Base-by-base conservation (phyloP, 768 basidiomycete genomes). In the Sutorius australiensis region DNA sequence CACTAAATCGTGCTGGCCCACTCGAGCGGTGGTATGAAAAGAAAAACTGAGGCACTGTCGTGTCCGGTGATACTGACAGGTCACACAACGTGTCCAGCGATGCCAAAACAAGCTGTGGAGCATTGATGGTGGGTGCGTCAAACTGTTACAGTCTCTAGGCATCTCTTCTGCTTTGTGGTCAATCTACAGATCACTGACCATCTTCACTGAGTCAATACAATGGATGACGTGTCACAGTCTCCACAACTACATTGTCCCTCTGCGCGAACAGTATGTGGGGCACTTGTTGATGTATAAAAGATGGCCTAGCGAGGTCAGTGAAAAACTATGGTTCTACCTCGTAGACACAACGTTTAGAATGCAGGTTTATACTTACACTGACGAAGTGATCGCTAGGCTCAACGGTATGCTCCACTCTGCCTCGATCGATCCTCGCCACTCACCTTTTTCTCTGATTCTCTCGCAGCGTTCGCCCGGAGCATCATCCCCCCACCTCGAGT, bases 351-450 rank as follows among this genome's bases (percentile, higher is more conserved):
- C 12, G 13, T 16, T 21, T 34, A 9, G 0, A 4, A 57, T 57
- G 55, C 48, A 51, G n/a, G 27, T 38, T 13, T 39, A 51, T 24
- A 5, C n/a, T 2, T 57, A 49, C 34, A 42, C 57, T 2, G 44
- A 53, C 16, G 43, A 53, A 5, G 50, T 42, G 24, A 14, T 59
- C 11, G 2, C 33, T 3, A 42, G 6, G 28, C 51, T 50, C 48
- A 31, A 19, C 2, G 57, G 57, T 11, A 31, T 2, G 49, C 38
- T 19, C 9, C 30, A 11, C 9, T 19, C 24, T 16, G 17, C 6
- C 6, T 37, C 27, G 24, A 21, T 3, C 0, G 16, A 39, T 5
- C 13, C 14, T 6, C 17, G 14, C 3, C 14, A 13, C 9, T 58
- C 36, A 54, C 39, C 17, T 2, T 28, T 11, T 21, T 37, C 16